phyloP scores from a whole-genome alignment of 208 protist genomes.

The Endotrypanum monterogeii region DNA sequence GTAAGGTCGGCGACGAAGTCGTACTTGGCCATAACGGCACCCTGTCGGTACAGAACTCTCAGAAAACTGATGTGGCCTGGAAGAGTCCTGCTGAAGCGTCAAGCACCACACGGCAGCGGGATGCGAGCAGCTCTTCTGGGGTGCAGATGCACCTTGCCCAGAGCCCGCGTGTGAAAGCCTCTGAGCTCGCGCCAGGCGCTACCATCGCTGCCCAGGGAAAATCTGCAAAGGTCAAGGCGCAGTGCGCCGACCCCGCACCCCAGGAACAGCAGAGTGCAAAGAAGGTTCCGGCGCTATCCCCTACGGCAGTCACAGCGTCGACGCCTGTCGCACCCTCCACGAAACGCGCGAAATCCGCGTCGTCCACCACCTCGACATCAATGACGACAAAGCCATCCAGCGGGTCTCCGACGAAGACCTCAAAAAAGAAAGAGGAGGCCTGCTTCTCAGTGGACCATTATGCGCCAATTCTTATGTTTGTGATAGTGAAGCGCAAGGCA shows the following conservation, averaged over 20 bases:
- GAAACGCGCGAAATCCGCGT: not conserved
- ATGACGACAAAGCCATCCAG: not conserved
- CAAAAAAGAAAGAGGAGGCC: constrained; percentile 10
- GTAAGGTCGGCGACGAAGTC: too few relatives aligned
- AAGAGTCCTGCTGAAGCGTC: not conserved
- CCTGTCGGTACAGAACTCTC: not conserved
- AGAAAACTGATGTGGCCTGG: not conserved
- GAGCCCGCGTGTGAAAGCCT: too few relatives aligned
- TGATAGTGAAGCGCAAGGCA: constrained; percentile 62
- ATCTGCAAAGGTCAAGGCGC: not conserved
- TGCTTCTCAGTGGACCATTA: constrained; percentile 38
- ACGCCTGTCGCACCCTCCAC: not conserved
- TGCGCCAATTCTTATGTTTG: constrained; percentile 38
- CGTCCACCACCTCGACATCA: not conserved
- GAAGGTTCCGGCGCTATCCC: not conserved
- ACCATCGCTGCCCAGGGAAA: not conserved
- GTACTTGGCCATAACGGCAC: not conserved
- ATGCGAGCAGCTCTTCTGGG: not conserved
- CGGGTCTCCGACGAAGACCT: not conserved
- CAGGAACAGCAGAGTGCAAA: not conserved
- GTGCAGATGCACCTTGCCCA: not conserved
- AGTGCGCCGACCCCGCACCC: not conserved
- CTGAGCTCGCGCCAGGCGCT: not conserved
- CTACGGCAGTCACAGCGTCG: not conserved
- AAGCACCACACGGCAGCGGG: not conserved